A percentile compares a stretch with the other conserved stretches of the same genome.
Evolutionary conservation across 148 eudicot species (phyloP).

Genomic region (Vaccinium vitisidaea): DNA sequence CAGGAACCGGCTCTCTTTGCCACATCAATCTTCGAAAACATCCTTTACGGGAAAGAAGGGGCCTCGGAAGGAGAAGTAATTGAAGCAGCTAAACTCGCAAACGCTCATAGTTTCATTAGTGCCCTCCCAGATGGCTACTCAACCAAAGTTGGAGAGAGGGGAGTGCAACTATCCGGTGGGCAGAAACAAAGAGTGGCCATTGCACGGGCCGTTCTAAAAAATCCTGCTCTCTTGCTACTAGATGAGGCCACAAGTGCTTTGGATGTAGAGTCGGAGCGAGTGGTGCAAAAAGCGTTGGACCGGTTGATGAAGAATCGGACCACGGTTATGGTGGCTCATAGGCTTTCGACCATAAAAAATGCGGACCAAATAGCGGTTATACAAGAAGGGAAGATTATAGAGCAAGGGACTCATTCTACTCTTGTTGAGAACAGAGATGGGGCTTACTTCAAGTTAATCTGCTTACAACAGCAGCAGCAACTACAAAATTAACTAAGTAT

Average conservation of each 20-base stretch:
- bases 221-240: conserved; percentile 71
- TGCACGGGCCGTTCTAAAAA: conserved; percentile 82
- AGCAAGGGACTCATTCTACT: conserved; percentile 55
- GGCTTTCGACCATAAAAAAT: conserved; percentile 83
- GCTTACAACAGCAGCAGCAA: conserved; percentile 23
- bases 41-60: conserved; percentile 87
- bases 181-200: conserved; percentile 98
- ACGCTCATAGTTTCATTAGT: conserved; percentile 88
- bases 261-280: conserved; percentile 80
- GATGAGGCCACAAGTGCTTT: conserved; percentile 97
- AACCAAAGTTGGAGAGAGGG: conserved; percentile 90
- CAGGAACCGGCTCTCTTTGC: conserved; percentile 98
- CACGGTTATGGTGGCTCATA: conserved; percentile 80
- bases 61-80: conserved; percentile 80
- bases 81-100: conserved; percentile 87
- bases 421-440: conserved; percentile 23
- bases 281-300: conserved; percentile 87
- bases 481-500: no score
- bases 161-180: conserved; percentile 93
- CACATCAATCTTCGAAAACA: conserved; percentile 86
- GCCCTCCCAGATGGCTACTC: conserved; percentile 92
- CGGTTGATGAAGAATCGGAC: conserved; percentile 87
- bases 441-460: conserved; percentile 23
- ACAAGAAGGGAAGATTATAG: conserved; percentile 81
- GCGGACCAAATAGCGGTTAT: conserved; percentile 87